A percentile compares a stretch with the other conserved stretches of the same genome.
These are phyloP conservation scores for Perkinsus chesapeaki DNA, from an alignment of 169 alveolate species.

Conservation along the genomic window DNA sequence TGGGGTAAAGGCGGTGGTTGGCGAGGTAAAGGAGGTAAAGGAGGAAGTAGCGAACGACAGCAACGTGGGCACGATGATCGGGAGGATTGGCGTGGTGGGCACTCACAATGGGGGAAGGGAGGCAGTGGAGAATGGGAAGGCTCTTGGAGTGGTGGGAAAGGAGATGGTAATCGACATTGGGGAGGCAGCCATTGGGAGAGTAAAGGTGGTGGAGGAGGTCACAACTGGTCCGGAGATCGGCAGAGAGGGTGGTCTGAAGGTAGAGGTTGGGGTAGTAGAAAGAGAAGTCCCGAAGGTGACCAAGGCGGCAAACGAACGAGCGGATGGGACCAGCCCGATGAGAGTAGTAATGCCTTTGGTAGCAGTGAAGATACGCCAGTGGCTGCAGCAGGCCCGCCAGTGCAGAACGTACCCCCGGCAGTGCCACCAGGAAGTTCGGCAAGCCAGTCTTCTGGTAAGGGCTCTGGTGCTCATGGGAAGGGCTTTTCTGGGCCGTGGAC, in stretches of 20 bases:
- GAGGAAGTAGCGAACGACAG: neutral
- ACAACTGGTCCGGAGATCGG: no score
- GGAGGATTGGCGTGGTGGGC: neutral
- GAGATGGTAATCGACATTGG: neutral
- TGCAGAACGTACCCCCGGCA: neutral
- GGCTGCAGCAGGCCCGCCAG: neutral
- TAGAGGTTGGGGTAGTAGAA: neutral
- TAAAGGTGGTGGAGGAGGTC: neutral
- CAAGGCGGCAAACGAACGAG: neutral
- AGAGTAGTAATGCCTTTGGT: neutral
- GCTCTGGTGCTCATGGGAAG: neutral
- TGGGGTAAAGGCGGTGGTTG: neutral
- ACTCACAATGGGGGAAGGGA: neutral
- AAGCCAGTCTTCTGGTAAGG: neutral
- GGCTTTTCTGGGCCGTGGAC: neutral
- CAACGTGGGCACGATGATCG: neutral
- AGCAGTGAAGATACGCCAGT: neutral
- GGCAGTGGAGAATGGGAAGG: neutral
- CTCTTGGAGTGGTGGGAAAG: neutral
- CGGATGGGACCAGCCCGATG: neutral
- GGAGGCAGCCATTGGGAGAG: neutral
- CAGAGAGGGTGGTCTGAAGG: neutral
- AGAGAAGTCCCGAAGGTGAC: neutral
- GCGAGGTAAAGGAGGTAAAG: neutral
- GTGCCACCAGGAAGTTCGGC: neutral